A percentile compares a stretch with the other conserved stretches of the same genome.
Conservation (phyloP, 2,329 filamentous ascomycete species). For the Aspergillus flavus region DNA sequence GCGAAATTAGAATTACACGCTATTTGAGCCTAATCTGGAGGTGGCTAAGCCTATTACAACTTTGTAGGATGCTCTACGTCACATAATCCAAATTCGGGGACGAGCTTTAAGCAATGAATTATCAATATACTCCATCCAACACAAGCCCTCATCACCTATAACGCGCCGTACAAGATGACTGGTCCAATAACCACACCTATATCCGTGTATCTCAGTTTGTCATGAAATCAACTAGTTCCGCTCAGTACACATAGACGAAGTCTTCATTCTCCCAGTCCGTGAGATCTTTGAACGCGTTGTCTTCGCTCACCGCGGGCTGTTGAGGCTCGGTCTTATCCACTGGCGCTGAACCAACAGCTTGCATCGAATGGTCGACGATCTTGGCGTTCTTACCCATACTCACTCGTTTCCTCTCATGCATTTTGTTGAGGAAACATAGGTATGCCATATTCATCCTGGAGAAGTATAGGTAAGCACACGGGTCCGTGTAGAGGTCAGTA, state of each 20-base stretch:
- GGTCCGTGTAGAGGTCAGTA: too few relatives aligned
- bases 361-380: constrained; percentile 63
- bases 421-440: constrained; percentile 57
- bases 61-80: neutral
- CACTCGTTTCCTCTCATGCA: constrained; percentile 57
- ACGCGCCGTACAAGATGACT: neutral
- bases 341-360: constrained; percentile 37
- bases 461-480: neutral
- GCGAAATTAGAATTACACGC: neutral
- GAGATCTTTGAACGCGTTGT: constrained; percentile 60
- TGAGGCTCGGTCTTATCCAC: constrained; percentile 32
- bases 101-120: neutral
- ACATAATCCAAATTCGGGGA: neutral
- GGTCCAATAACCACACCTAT: neutral
- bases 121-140: neutral
- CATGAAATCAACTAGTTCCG: neutral
- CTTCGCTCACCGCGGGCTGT: constrained; percentile 37
- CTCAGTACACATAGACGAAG: constrained; percentile 61
- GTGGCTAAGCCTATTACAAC: neutral
- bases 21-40: neutral
- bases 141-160: neutral
- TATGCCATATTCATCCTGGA: constrained; percentile 46
- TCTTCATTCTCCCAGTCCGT: constrained; percentile 66
- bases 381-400: constrained; percentile 62
- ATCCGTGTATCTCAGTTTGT: neutral